Evolutionary conservation across 495 filamentous ascomycete genomes (phyloP), one percentile per base, ranked within the genome.

Genomic region (Tuber calosporum): DNA sequence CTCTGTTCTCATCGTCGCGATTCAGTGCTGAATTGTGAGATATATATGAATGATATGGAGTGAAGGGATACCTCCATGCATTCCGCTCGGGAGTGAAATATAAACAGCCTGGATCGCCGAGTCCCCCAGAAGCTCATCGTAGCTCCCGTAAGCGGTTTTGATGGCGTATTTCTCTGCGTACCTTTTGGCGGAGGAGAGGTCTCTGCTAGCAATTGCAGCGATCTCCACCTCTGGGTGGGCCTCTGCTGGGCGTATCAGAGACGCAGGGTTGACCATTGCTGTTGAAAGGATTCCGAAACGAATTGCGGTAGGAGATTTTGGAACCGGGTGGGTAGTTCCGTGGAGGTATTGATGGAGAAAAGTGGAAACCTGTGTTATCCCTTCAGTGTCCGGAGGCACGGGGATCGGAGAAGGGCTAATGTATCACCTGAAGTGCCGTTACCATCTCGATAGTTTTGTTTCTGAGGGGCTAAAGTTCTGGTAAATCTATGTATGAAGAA

Each of bases 141-240:
- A 87, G 7, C 81, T 82, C 20, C 80, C 77, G 43, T 87, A 84
- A 0, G 89, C 87, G 20, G 85, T 82, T 0, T 85, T 85, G 66
- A 92, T 90, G 9, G 81, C 80, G 76, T 90, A 83, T 71, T 85
- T 86, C 78, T 87, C 86, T 3, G 89, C 89, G 79, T 85, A 90
- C 0, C 81, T 82, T 68, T 85, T 79, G 0, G 89, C 89, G 71
- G 83, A 86, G 9, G 80, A 79, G 19, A 70, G 75, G 74, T 89
- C 86, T n/a, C 88, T 84, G 8, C 89, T 87, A 8, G 89, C 87
- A 0, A 92, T 85, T 1, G 86, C 86, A 1, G 84, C 83, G 43
- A 92, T 73, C 34, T 88, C 83, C 40, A 89, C 86, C 67, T 89
- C 88, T 0, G 88, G 83, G 75, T 91, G 89, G 9, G 83, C 83